phyloP scores from a whole-genome alignment of 352 stramenopile genomes.

The Pythium periplocum region DNA sequence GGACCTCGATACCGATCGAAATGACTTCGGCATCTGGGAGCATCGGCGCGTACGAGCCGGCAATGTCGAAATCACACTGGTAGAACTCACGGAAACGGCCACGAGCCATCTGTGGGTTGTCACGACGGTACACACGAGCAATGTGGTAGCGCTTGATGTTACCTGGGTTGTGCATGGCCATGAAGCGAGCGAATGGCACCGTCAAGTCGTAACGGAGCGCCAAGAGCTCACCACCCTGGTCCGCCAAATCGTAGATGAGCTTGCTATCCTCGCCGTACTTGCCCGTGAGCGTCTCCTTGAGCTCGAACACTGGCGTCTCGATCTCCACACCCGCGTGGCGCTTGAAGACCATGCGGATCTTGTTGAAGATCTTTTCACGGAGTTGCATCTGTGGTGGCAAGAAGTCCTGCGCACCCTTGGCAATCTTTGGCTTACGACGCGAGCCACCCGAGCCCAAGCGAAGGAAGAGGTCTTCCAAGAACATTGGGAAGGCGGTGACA shows the following conservation, averaged over 20 bases:
- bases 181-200: constrained; percentile 97
- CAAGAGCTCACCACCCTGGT: constrained; percentile 96
- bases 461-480: constrained; percentile 64
- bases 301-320: constrained; percentile 97
- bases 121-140: constrained; percentile 94
- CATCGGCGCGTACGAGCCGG: constrained; percentile 93
- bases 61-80: constrained; percentile 99
- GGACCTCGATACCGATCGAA: constrained; percentile 91
- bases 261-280: constrained; percentile 99
- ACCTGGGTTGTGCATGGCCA: constrained; percentile 95
- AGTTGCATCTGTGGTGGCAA: constrained; percentile 95
- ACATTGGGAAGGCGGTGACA: constrained; percentile 26
- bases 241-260: constrained; percentile 98
- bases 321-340: constrained; percentile 98
- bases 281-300: constrained; percentile 98
- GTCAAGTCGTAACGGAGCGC: constrained; percentile 97
- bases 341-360: constrained; percentile 97
- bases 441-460: constrained; percentile 61
- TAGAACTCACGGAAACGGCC: constrained; percentile 99
- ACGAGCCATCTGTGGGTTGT: constrained; percentile 92
- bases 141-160: constrained; percentile 99
- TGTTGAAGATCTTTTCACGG: constrained; percentile 95
- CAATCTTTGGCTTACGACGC: constrained; percentile 84
- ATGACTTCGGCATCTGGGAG: constrained; percentile 96
- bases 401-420: constrained; percentile 95